phyloP scores from a whole-genome alignment of 2,329 filamentous ascomycete species.

The Penicillium sp. region DNA sequence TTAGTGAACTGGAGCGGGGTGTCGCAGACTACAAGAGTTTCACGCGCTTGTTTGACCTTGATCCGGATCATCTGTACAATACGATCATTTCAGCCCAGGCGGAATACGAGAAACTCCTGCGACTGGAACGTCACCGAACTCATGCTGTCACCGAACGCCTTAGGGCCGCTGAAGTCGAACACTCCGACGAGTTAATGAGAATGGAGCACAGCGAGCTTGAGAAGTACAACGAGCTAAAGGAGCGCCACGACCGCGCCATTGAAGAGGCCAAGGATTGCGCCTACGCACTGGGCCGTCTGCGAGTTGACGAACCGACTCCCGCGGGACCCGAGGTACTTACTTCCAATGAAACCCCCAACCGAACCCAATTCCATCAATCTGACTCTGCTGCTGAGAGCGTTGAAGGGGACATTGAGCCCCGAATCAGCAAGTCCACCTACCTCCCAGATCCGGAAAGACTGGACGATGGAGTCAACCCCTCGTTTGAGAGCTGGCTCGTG shows the following conservation, averaged over 20 bases:
- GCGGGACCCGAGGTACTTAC: background rate
- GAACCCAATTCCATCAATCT: background rate
- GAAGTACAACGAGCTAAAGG: fast-evolving
- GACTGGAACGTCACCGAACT: background rate
- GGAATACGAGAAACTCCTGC: background rate
- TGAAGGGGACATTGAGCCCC: background rate
- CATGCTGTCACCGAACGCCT: background rate
- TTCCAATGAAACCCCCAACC: background rate
- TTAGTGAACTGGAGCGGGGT: background rate
- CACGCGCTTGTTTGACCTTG: background rate
- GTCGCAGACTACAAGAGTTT: background rate
- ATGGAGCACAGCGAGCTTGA: too few species aligned
- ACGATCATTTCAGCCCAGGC: background rate
- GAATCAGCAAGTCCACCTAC: background rate
- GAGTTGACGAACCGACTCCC: background rate
- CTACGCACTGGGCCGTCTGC: background rate
- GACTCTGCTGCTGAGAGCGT: background rate
- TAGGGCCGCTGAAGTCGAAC: background rate
- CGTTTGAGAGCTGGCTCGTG: background rate
- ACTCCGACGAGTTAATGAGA: background rate
- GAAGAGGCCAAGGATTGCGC: background rate
- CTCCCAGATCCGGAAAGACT: background rate
- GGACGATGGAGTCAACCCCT: background rate
- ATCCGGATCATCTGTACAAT: background rate
- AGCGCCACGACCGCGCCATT: background rate